Base-by-base conservation (phyloP, 306 rosid genomes). In the Vachellia collinsii region DNA sequence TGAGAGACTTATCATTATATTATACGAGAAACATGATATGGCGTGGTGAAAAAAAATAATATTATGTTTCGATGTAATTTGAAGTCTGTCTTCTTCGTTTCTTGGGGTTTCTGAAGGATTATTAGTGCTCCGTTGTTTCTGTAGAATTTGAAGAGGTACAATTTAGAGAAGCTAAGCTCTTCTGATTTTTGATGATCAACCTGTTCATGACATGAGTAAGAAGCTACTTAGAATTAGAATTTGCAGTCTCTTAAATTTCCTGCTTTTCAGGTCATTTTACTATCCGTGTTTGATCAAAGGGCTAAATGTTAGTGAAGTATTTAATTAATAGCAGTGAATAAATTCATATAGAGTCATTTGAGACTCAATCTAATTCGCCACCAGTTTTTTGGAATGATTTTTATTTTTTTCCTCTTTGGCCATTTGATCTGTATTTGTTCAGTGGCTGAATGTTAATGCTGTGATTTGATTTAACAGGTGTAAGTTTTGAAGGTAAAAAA, bases 101-200 rank as follows among this genome's bases (percentile, higher is more conserved):
- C 2, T 69, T 3, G 19, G 5, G 19, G 14, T 3, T 39, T 17
- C 34, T 75, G 0, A 70, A 4, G 71, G 11, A 17, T 38, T 19
- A 14, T 66, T 19, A 34, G 71, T 38, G 47, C 46, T 66, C 3
- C 8, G 8, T 69, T 41, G 82, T 29, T 83, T 75, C 37, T 61
- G 39, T 77, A 43, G 42, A 79, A 47, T 80, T 46, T 61, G 70
- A 69, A 61, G 75, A 59, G 54, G 61, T 77, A 78, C 64, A 71
- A 74, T 19, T 58, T 80, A 36, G 46, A n/a, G 61, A 54, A 47
- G 56, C 53, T 71, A 63, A 50, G 75, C 34, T 77, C 67, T 10
- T 8, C 56, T 66, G 64, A 39, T 38, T 74, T 83, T 54, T 66
- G 69, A 83, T 82, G 78, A 53, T 83, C 68, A 56, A 79, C 70